Evolutionary conservation across 495 filamentous ascomycete genomes (phyloP).

Genomic region (Annulohypoxylon stygium): DNA sequence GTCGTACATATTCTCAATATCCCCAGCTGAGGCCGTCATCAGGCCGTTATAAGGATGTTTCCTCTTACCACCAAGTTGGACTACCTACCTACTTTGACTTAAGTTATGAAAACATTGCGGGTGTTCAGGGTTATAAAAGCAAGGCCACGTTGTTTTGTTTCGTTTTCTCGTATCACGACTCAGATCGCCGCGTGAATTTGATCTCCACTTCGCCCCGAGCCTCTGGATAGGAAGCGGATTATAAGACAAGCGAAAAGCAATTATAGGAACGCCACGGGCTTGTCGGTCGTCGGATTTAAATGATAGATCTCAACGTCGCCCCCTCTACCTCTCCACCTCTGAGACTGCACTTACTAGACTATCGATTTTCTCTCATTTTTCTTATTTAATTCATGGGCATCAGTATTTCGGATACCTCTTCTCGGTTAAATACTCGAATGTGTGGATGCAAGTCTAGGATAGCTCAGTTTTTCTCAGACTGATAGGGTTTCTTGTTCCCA

Average conservation of each 20-base stretch:
- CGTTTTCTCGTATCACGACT: neutral
- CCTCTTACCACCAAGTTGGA: neutral
- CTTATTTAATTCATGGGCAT: conserved; percentile 36
- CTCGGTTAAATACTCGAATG: conserved; percentile 31
- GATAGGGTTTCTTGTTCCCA: conserved; percentile 16
- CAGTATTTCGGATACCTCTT: conserved; percentile 35
- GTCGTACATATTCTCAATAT: conserved; percentile 23
- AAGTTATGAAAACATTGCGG: neutral
- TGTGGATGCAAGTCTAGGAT: conserved; percentile 32
- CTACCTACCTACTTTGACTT: conserved; percentile 4
- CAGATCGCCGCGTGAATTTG: neutral
- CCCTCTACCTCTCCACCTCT: conserved; percentile 18
- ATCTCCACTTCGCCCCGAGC: conserved; percentile 2
- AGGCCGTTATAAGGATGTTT: conserved; percentile 18
- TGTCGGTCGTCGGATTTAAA: conserved; percentile 33
- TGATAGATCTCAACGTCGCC: conserved; percentile 30
- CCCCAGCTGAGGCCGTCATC: conserved; percentile 24
- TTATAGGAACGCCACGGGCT: conserved; percentile 31
- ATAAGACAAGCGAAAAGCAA: conserved; percentile 31
- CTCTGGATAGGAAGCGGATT: conserved; percentile 8
- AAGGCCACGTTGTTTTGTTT: conserved; percentile 1
- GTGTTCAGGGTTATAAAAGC: neutral
- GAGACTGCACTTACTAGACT: conserved; percentile 43
- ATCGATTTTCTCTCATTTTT: conserved; percentile 41
- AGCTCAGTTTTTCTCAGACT: conserved; percentile 21